A percentile compares a stretch with the other conserved stretches of the same genome.
phyloP scores from a whole-genome alignment of 805 yeast genomes.

The Zygotorulaspora florentina region DNA sequence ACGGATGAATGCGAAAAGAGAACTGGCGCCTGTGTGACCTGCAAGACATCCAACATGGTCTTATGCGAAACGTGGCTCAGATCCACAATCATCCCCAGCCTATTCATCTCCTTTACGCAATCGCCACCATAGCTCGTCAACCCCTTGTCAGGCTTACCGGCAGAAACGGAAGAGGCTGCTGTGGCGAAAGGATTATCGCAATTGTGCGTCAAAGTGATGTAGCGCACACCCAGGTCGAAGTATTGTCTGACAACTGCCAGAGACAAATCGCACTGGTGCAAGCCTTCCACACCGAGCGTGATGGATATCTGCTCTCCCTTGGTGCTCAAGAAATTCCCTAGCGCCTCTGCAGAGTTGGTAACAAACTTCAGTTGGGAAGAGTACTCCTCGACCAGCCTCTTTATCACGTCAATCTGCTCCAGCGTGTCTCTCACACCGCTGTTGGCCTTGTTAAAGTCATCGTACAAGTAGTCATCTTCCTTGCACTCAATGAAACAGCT shows the following conservation, averaged over 20 bases:
- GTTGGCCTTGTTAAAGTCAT: constrained; percentile 43
- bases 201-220: constrained; percentile 51
- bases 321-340: constrained; percentile 29
- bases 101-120: constrained; percentile 46
- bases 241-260: constrained; percentile 47
- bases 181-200: constrained; percentile 58
- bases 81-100: constrained; percentile 52
- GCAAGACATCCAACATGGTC: constrained; percentile 45
- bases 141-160: constrained; percentile 44
- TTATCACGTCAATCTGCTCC: constrained; percentile 50
- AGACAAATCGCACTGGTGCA: constrained; percentile 50
- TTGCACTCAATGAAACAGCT: constrained; percentile 46
- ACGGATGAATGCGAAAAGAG: constrained; percentile 49
- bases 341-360: constrained; percentile 40
- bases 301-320: constrained; percentile 39
- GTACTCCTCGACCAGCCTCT: constrained; percentile 42
- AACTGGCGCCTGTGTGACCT: constrained; percentile 43
- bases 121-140: constrained; percentile 40
- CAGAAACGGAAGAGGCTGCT: constrained; percentile 46
- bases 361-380: constrained; percentile 41
- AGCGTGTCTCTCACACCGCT: constrained; percentile 48
- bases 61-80: constrained; percentile 46
- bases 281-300: constrained; percentile 51
- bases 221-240: constrained; percentile 49
- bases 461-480: constrained; percentile 38